These are phyloP conservation scores for Kurtzmaniella cleridarum DNA, from an alignment of 805 yeast genomes.

Conservation along the genomic window DNA sequence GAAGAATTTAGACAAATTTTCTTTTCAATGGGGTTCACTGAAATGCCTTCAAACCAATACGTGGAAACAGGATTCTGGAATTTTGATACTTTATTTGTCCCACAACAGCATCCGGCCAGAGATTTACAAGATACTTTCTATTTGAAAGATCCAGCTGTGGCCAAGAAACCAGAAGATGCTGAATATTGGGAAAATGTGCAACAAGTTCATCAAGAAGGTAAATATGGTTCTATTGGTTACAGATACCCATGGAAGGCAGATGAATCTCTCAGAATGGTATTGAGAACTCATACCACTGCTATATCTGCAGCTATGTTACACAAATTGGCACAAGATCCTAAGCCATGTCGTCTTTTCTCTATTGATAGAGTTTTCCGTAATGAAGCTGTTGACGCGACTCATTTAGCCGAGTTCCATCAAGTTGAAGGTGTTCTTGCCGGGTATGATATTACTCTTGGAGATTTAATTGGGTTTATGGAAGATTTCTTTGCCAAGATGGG, in stretches of 20 bases:
- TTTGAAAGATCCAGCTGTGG: slow-evolving; percentile 83
- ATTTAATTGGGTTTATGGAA: slow-evolving; percentile 96
- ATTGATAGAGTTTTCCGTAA: slow-evolving; percentile 98
- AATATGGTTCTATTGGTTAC: slow-evolving; percentile 93
- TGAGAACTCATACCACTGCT: slow-evolving; percentile 97
- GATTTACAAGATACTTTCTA: slow-evolving; percentile 98
- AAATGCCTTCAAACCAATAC: slow-evolving; percentile 98
- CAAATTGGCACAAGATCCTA: slow-evolving; percentile 79
- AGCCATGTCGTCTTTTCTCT: slow-evolving; percentile 86
- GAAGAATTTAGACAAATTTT: slow-evolving; percentile 97
- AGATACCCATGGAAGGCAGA: slow-evolving; percentile 95
- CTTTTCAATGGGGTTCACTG: slow-evolving; percentile 96
- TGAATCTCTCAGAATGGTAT: slow-evolving; percentile 85
- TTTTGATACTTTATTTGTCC: slow-evolving; percentile 92
- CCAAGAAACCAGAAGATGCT: slow-evolving; percentile 78
- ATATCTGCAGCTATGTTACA: slow-evolving; percentile 86
- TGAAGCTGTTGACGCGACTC: slow-evolving; percentile 99
- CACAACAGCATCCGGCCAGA: slow-evolving; percentile 99
- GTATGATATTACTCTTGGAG: slow-evolving; percentile 90
- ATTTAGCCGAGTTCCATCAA: slow-evolving; percentile 98
- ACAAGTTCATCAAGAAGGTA: slow-evolving; percentile 83
- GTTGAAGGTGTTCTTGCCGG: slow-evolving; percentile 99
- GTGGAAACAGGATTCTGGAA: slow-evolving; percentile 99
- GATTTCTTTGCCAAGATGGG: slow-evolving; percentile 97
- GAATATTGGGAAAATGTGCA: slow-evolving; percentile 73